Percentiles rank a stretch among this genome's conserved stretches.
phyloP scores from a whole-genome alignment of 2,329 filamentous ascomycete species.

The Cercospora zeae-maydis region DNA sequence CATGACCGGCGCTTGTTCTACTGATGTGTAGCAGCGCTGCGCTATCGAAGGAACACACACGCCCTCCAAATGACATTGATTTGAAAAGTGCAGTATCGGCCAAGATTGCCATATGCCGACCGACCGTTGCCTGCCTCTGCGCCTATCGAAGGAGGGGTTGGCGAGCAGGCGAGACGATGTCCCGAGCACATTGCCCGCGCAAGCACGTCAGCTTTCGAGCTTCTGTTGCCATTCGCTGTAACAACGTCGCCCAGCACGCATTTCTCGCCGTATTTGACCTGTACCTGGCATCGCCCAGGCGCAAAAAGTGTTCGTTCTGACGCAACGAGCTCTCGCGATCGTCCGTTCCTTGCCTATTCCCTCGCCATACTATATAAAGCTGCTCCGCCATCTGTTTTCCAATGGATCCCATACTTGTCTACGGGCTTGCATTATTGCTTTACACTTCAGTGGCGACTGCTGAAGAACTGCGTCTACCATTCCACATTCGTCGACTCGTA shows the following conservation, averaged over 20 bases:
- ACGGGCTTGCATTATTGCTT: slow-evolving; percentile 18
- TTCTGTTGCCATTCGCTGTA: slow-evolving; percentile 8
- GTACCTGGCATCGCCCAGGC: slow-evolving; percentile 6
- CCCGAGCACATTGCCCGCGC: slow-evolving; percentile 1
- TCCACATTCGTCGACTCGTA: slow-evolving; percentile 35
- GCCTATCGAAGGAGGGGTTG: slow-evolving; percentile 1
- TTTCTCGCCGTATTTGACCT: slow-evolving; percentile 12
- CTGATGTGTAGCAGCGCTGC: background rate
- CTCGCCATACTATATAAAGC: slow-evolving; percentile 12
- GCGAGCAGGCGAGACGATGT: background rate
- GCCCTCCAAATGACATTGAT: background rate
- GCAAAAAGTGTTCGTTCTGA: slow-evolving; percentile 10
- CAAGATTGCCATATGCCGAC: slow-evolving; percentile 4
- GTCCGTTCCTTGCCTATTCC: slow-evolving; percentile 9
- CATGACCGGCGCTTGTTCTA: background rate
- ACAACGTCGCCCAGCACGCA: slow-evolving; percentile 8
- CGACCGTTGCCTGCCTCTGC: slow-evolving; percentile 2
- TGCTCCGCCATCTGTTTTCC: slow-evolving; percentile 3
- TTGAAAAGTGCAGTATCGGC: background rate
- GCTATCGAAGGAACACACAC: background rate
- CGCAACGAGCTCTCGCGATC: slow-evolving; percentile 19
- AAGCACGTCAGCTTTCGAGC: slow-evolving; percentile 7
- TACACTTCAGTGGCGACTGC: slow-evolving; percentile 17
- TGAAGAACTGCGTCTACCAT: slow-evolving; percentile 21
- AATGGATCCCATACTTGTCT: slow-evolving; percentile 19